phyloP scores from a whole-genome alignment of 352 stramenopile species.

The Globisporangium spiculum region DNA sequence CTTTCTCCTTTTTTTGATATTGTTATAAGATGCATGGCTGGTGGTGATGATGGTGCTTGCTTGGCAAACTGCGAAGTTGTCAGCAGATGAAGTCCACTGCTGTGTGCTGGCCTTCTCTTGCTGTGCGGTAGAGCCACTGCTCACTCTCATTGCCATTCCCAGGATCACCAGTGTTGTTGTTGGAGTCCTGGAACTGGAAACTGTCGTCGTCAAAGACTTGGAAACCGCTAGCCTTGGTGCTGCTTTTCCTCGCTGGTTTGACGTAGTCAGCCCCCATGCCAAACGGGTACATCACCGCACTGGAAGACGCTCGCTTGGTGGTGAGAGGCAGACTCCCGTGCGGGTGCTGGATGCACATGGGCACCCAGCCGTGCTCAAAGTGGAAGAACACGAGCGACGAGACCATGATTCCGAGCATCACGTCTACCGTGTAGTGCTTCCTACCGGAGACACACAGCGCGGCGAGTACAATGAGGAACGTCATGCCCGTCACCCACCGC shows the following conservation, averaged over 20 bases:
- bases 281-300: not conserved
- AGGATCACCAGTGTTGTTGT: not conserved
- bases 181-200: slow-evolving; percentile 5
- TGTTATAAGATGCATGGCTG: not conserved
- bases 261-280: not conserved
- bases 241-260: not conserved
- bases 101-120: not conserved
- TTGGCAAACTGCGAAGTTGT: not conserved
- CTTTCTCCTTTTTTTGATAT: not conserved
- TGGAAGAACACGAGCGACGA: slow-evolving; percentile 71
- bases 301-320: not conserved
- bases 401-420: slow-evolving; percentile 65
- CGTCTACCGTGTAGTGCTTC: slow-evolving; percentile 79
- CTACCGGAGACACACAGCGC: slow-evolving; percentile 55
- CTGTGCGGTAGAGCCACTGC: slow-evolving; percentile 5
- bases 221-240: slow-evolving; percentile 26
- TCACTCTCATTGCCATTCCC: not conserved
- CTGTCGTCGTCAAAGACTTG: slow-evolving; percentile 35
- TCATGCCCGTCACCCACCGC: slow-evolving; percentile 45
- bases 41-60: not conserved
- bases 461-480: slow-evolving; percentile 47
- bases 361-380: slow-evolving; percentile 72
- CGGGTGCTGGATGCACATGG: slow-evolving; percentile 41
- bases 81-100: slow-evolving; percentile 14
- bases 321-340: not conserved